phyloP scores from a whole-genome alignment of 306 rosid genomes.

The Neltuma alba region DNA sequence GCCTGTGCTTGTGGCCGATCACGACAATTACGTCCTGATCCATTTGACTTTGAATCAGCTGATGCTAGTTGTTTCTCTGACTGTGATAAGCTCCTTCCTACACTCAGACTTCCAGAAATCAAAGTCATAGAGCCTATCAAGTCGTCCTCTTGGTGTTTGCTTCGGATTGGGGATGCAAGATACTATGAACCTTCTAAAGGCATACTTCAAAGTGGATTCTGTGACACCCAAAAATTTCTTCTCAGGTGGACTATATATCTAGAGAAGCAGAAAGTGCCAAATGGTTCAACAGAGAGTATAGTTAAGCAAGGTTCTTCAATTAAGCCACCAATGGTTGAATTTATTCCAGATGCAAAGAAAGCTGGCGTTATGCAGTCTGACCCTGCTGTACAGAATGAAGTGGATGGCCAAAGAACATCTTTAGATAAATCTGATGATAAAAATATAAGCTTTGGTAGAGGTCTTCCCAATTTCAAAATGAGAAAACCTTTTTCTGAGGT shows the following conservation, averaged over 20 bases:
- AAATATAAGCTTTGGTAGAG: conserved; percentile 66
- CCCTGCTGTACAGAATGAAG: conserved; percentile 51
- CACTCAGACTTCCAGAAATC: conserved; percentile 66
- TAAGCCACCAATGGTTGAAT: conserved; percentile 48
- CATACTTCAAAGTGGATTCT: conserved; percentile 90
- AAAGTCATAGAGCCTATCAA: conserved; percentile 56
- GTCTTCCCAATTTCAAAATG: conserved; percentile 74
- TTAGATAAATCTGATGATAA: conserved; percentile 58
- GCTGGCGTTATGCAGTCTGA: conserved; percentile 38
- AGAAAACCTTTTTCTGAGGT: conserved; percentile 97
- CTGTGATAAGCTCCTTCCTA: conserved; percentile 82
- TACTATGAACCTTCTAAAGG: conserved; percentile 90
- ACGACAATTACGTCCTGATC: conserved; percentile 68
- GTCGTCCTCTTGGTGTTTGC: conserved; percentile 79
- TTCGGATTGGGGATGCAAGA: conserved; percentile 82
- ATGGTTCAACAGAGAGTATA: conserved; percentile 44
- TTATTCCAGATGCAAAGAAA: conserved; percentile 46
- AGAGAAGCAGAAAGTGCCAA: conserved; percentile 49
- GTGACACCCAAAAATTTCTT: conserved; percentile 70
- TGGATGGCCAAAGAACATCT: conserved; percentile 46
- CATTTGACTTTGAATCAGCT: conserved; percentile 91
- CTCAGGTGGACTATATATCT: conserved; percentile 64
- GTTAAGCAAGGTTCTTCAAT: conserved; percentile 47
- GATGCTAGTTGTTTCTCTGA: conserved; percentile 65
- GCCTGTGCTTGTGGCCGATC: conserved; percentile 97